Base-by-base conservation (phyloP, 2,329 filamentous ascomycete species). In the Paraphaeosphaeria minitans region DNA sequence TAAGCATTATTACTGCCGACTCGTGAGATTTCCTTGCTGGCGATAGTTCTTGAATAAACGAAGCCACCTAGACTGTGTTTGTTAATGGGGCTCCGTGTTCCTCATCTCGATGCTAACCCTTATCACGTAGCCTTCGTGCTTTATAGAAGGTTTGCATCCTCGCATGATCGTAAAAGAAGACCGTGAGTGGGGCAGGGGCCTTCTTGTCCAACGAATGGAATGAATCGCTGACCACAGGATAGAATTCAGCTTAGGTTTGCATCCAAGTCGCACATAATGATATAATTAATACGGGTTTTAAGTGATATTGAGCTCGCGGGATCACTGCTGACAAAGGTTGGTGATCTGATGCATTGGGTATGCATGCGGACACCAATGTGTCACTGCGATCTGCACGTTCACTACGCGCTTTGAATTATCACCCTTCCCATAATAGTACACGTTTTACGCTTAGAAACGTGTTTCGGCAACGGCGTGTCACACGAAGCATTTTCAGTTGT, bases 121-220 rank as follows among this genome's bases (percentile, higher is more conserved):
- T n/a, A 53, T 12, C 16, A 29, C 51, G 45, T 19, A 33, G 41
- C 12, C 51, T 35, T 33, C 14, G 9, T 45, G 7, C 12, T 22
- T n/a, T 35, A 27, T 45, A n/a, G 45, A 24, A 27, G 24, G 39
- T 35, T 9, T 45, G 39, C 51, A 13, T 53, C 39, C n/a, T 27
- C 39, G 29, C 51, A 45, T 53, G 51, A 53, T 35, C 41, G n/a
- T 53, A 39, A 53, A 53, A 39, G 8, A 45, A 24, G 16, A 16
- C 41, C 24, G 27, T 45, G 27, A 35, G 51, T 31, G 29, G 50
- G 33, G 22, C 41, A 24, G 2, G 14, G 22, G 22, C 37, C 27
- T 45, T 9, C 8, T 35, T 35, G 27, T 21, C 39, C 39, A 45
- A 22, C 39, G n/a, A 45, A 35, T 35, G 51, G 51, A 24, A 45